phyloP scores from a whole-genome alignment of 768 basidiomycete species.

The Pleurotus eryngii region DNA sequence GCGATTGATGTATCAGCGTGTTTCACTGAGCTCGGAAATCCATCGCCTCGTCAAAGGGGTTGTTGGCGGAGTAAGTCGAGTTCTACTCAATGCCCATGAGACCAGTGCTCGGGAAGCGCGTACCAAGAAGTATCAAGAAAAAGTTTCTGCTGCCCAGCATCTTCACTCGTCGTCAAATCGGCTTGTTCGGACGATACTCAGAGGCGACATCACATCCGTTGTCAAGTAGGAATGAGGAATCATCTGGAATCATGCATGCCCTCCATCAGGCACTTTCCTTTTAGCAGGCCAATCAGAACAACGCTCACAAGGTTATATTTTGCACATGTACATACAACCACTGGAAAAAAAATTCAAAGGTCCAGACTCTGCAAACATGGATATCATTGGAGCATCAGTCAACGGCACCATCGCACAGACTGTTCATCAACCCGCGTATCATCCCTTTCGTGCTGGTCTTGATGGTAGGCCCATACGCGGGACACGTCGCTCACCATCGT shows the following conservation, averaged over 20 bases:
- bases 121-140: too few relatives aligned
- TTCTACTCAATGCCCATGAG: too few relatives aligned
- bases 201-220: too few relatives aligned
- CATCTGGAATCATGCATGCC: too few relatives aligned
- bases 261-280: background rate
- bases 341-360: too few relatives aligned
- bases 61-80: background rate
- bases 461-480: constrained; percentile 33
- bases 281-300: too few relatives aligned
- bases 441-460: constrained; percentile 16
- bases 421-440: background rate
- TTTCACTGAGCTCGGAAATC: background rate
- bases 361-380: background rate
- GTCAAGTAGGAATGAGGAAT: too few relatives aligned
- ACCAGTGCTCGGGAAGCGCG: too few relatives aligned
- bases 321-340: too few relatives aligned
- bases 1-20: constrained; percentile 5
- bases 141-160: too few relatives aligned
- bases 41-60: background rate
- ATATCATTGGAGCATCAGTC: background rate
- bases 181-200: background rate
- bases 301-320: too few relatives aligned
- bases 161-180: constrained; percentile 1
- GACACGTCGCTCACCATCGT: constrained; percentile 8
- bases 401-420: background rate